Conservation (phyloP, 495 filamentous ascomycete species). For the Penicillium nucicola region DNA sequence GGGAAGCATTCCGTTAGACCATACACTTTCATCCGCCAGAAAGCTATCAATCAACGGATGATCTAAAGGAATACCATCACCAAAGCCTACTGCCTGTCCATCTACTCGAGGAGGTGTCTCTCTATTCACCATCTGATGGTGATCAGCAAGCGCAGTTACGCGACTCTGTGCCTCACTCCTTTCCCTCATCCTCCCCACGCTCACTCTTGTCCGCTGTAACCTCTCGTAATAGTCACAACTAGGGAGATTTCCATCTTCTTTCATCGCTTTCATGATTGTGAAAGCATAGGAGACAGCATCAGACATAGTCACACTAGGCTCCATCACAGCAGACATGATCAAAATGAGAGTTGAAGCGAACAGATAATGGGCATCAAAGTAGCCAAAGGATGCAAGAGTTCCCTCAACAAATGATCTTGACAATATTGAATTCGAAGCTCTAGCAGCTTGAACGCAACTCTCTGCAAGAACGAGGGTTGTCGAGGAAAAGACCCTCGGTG, state of each 20-base stretch:
- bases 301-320: conserved; percentile 14
- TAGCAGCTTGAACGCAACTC: conserved; percentile 24
- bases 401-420: conserved; percentile 20
- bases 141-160: background rate
- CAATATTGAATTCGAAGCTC: conserved; percentile 21
- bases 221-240: conserved; percentile 18
- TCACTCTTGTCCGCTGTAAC: conserved; percentile 9
- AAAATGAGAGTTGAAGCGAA: conserved; percentile 27
- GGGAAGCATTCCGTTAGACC: conserved; percentile 10
- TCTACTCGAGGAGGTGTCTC: background rate
- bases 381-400: conserved; percentile 24
- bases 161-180: background rate
- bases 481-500: conserved; percentile 8
- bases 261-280: conserved; percentile 20
- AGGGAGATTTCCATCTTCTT: conserved; percentile 27
- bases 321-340: conserved; percentile 25
- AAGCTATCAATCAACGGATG: conserved; percentile 14
- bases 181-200: conserved; percentile 13
- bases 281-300: conserved; percentile 21
- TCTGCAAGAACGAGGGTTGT: conserved; percentile 23
- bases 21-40: conserved; percentile 6
- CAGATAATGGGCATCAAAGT: conserved; percentile 27
- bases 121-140: background rate
- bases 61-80: conserved; percentile 6
- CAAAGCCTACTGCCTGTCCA: background rate